Conservation (phyloP, 495 filamentous ascomycete species). For the Podospora conica region DNA sequence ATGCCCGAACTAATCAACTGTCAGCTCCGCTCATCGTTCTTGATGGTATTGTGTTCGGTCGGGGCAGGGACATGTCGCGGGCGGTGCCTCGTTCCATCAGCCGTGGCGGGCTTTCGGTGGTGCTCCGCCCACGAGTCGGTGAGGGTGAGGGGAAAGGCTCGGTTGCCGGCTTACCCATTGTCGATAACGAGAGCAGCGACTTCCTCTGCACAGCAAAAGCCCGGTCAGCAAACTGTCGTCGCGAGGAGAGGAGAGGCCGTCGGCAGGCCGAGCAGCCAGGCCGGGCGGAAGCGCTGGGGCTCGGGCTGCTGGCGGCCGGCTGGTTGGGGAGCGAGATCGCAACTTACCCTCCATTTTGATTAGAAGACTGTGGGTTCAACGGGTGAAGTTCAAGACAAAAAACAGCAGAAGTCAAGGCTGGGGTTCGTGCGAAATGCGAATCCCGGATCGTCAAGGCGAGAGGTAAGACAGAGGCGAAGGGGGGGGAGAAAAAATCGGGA, state of each 20-base stretch:
- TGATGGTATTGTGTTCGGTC: constrained; percentile 3
- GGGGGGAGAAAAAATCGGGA: constrained; percentile 35
- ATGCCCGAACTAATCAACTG: constrained; percentile 82
- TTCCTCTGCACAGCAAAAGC: constrained; percentile 68
- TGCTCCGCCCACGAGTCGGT: constrained; percentile 25
- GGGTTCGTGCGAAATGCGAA: constrained; percentile 44
- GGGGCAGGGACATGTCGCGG: not conserved
- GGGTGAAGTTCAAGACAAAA: constrained; percentile 26
- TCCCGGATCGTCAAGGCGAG: constrained; percentile 37
- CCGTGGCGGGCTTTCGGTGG: constrained; percentile 21
- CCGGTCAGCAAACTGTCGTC: constrained; percentile 45
- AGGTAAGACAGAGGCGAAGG: constrained; percentile 32
- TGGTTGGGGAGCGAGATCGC: constrained; percentile 12
- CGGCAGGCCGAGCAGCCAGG: not conserved
- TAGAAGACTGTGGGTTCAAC: constrained; percentile 35
- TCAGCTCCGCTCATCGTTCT: constrained; percentile 39
- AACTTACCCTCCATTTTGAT: constrained; percentile 49
- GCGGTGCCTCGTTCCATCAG: constrained; percentile 4
- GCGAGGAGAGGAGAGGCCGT: not conserved
- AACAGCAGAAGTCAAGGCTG: constrained; percentile 27
- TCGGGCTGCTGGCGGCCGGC: not conserved
- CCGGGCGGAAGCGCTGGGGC: not conserved
- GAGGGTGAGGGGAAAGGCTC: constrained; percentile 18
- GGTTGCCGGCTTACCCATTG: constrained; percentile 84
- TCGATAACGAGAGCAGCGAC: constrained; percentile 99